A percentile compares a stretch with the other conserved stretches of the same genome.
phyloP scores from a whole-genome alignment of 75 land plant species.

The Selaginella tamariscina region DNA sequence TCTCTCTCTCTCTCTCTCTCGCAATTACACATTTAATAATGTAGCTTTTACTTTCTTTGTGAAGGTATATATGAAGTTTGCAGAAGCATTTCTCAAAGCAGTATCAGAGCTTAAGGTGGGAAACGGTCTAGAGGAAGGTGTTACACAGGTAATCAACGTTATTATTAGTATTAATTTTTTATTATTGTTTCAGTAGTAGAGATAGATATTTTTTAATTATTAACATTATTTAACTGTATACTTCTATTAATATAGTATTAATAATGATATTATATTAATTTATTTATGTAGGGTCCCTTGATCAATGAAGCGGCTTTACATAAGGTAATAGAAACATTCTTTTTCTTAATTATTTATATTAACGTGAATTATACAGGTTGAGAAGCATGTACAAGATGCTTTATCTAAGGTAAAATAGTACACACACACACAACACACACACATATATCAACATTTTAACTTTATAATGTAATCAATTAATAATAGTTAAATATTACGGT shows the following conservation, averaged over 20 bases:
- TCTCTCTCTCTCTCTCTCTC: no score
- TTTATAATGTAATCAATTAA: no score
- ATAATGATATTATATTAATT: background rate
- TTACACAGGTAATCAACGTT: constrained; percentile 47
- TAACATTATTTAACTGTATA: background rate
- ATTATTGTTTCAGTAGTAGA: no score
- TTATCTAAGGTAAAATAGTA: constrained; percentile 67
- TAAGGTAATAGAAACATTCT: constrained; percentile 54
- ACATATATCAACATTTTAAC: no score
- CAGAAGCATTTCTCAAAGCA: constrained; percentile 61
- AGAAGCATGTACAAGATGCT: constrained; percentile 72
- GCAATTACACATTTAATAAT: no score
- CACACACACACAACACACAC: background rate
- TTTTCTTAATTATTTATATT: constrained; percentile 5
- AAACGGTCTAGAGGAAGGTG: constrained; percentile 76
- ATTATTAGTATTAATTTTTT: background rate
- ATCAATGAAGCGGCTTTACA: constrained; percentile 83
- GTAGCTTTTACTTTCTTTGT: no score
- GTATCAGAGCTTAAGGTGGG: constrained; percentile 73
- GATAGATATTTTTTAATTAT: background rate
- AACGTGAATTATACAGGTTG: no score
- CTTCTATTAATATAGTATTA: background rate
- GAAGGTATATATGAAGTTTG: constrained; percentile 94
- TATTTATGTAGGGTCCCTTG: constrained; percentile 64
- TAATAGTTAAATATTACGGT: no score